A percentile compares a stretch with the other conserved stretches of the same genome.
phyloP scores from a whole-genome alignment of 768 basidiomycete genomes.

The Boletus rubroflammeus region DNA sequence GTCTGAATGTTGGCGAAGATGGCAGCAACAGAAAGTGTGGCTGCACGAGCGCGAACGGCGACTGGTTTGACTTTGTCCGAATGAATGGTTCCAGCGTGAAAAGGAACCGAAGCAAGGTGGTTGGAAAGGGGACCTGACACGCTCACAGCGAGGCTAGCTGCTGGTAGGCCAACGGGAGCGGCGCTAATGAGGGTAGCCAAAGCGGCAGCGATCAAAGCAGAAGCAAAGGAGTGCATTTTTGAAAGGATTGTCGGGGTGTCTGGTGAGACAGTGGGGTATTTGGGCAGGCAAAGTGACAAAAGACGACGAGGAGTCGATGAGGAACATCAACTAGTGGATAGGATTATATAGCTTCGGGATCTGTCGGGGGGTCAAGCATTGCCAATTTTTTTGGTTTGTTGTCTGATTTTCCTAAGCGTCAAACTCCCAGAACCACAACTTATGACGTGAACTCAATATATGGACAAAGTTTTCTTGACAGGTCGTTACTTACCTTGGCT shows the following conservation, averaged over 20 bases:
- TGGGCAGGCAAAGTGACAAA: neutral
- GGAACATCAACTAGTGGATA: neutral
- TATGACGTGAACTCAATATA: slow-evolving; percentile 6
- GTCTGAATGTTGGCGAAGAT: slow-evolving; percentile 23
- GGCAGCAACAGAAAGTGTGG: slow-evolving; percentile 19
- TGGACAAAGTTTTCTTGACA: neutral
- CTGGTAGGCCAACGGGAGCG: slow-evolving; percentile 11
- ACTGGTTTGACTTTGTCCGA: neutral
- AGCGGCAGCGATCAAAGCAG: slow-evolving; percentile 25
- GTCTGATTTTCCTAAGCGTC: neutral
- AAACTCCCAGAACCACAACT: neutral
- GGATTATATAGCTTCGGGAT: slow-evolving; percentile 19
- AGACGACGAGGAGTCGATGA: slow-evolving; percentile 20
- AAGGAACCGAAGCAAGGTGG: neutral
- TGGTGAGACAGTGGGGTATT: slow-evolving; percentile 5
- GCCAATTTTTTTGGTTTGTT: neutral
- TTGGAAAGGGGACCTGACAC: neutral
- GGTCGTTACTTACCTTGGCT: slow-evolving; percentile 8
- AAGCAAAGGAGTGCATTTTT: slow-evolving; percentile 36
- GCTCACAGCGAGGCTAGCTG: neutral
- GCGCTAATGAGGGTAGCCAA: slow-evolving; percentile 29
- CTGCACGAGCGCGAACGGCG: neutral
- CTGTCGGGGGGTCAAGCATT: neutral
- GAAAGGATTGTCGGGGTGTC: slow-evolving; percentile 32
- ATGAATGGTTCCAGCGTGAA: neutral